Conservation (phyloP, 1,284 basidiomycete genomes). For the Leccinum pachyderme region DNA sequence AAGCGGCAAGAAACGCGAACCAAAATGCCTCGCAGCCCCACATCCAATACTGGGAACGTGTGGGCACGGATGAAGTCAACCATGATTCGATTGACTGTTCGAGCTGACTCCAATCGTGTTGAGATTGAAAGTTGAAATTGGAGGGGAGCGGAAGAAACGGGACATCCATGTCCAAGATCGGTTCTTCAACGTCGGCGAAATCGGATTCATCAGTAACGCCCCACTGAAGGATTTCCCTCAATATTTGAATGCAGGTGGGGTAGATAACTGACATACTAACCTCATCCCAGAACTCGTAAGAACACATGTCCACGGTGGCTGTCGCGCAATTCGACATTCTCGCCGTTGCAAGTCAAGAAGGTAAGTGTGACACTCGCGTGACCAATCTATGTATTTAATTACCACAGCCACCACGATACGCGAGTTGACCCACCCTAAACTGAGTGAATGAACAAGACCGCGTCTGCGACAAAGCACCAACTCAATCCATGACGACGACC, state of each 20-base stretch:
- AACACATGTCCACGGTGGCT: background rate
- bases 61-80: background rate
- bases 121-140: background rate
- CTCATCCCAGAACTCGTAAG: background rate
- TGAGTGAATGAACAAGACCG: background rate
- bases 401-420: constrained; percentile 10
- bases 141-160: background rate
- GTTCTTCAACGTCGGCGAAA: background rate
- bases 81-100: background rate
- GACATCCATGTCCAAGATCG: background rate
- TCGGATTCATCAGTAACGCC: background rate
- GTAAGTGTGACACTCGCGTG: background rate
- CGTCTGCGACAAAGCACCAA: background rate
- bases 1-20: background rate
- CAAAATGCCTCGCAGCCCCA: background rate
- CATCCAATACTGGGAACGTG: background rate
- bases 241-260: background rate
- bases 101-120: background rate
- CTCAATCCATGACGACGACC: constrained; percentile 3
- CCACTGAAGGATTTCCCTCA: background rate
- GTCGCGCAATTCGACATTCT: background rate
- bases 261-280: background rate
- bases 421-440: constrained; percentile 24
- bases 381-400: background rate
- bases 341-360: background rate